phyloP scores from a whole-genome alignment of 345 rosid genomes.

The Lumnitzera racemosa region DNA sequence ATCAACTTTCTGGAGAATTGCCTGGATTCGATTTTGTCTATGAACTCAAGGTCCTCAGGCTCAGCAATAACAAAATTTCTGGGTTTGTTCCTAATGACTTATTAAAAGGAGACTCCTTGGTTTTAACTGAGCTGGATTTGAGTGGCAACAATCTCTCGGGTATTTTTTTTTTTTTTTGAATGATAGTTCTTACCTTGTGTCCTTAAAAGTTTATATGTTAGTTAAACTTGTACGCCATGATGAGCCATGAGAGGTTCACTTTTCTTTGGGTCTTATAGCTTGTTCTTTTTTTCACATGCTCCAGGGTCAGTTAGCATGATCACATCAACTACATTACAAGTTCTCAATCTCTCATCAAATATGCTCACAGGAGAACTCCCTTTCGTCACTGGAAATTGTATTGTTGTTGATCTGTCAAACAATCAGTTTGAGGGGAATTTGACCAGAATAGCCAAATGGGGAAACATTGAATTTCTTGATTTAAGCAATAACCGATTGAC shows the following conservation, averaged over 20 bases:
- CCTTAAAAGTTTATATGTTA: not conserved
- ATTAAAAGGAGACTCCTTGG: conserved; percentile 82
- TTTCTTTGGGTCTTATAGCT: conserved; percentile 1
- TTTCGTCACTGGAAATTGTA: conserved; percentile 70
- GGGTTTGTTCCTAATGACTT: conserved; percentile 82
- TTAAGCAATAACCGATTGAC: conserved; percentile 72
- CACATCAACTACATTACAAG: conserved; percentile 66
- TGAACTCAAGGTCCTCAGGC: conserved; percentile 85
- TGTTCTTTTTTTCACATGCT: not conserved
- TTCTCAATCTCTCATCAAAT: conserved; percentile 79
- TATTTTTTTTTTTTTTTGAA: conserved; percentile 14
- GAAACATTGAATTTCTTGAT: conserved; percentile 73
- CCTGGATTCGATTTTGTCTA: conserved; percentile 87
- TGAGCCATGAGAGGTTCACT: not conserved
- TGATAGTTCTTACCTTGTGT: not conserved
- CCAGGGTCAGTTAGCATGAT: conserved; percentile 73
- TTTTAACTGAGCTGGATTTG: conserved; percentile 71
- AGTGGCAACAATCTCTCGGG: conserved; percentile 97
- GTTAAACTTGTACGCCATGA: not conserved
- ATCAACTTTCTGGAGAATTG: conserved; percentile 82
- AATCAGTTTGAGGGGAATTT: conserved; percentile 79
- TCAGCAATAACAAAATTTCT: conserved; percentile 77
- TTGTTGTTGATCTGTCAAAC: conserved; percentile 77
- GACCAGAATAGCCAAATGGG: conserved; percentile 72
- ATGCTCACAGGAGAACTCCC: conserved; percentile 81